phyloP scores from a whole-genome alignment of 495 filamentous ascomycete species.

The Tuber umbilicatum region DNA sequence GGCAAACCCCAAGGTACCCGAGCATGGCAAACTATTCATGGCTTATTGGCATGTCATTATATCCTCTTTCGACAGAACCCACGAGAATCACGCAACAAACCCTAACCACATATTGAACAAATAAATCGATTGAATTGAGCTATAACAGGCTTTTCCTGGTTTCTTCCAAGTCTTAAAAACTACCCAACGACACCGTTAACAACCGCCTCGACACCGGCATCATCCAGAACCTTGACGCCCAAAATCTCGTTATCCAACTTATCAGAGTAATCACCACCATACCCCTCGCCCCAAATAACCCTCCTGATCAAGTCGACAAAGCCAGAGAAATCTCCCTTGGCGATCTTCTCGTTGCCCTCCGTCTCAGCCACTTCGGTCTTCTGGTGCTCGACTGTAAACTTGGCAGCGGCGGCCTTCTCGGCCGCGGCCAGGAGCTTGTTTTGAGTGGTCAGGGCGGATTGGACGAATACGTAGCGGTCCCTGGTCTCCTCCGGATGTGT shows the following conservation, averaged over 20 bases:
- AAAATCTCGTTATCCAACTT: constrained; percentile 45
- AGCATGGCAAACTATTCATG: too few species aligned
- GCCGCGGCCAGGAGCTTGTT: constrained; percentile 50
- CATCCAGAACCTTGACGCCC: constrained; percentile 39
- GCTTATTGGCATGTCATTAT: too few species aligned
- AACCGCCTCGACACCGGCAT: constrained; percentile 37
- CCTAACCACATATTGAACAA: background rate
- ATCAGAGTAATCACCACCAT: constrained; percentile 43
- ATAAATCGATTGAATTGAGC: background rate
- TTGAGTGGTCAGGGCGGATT: constrained; percentile 51
- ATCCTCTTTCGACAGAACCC: too few species aligned
- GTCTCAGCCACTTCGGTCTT: constrained; percentile 47
- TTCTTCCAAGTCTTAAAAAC: background rate
- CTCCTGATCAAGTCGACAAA: constrained; percentile 44
- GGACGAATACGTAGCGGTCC: constrained; percentile 50
- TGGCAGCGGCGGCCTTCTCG: constrained; percentile 48
- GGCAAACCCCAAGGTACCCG: too few species aligned
- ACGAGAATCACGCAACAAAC: background rate
- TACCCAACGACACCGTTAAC: constrained; percentile 16
- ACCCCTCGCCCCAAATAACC: constrained; percentile 47
- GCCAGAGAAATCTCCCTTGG: constrained; percentile 44
- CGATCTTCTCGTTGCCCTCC: constrained; percentile 47
- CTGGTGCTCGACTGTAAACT: constrained; percentile 29
- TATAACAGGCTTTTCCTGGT: background rate
- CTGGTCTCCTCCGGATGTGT: constrained; percentile 50